Evolutionary conservation across 345 rosid genomes (phyloP).

Genomic region (Arabis hirsuta): DNA sequence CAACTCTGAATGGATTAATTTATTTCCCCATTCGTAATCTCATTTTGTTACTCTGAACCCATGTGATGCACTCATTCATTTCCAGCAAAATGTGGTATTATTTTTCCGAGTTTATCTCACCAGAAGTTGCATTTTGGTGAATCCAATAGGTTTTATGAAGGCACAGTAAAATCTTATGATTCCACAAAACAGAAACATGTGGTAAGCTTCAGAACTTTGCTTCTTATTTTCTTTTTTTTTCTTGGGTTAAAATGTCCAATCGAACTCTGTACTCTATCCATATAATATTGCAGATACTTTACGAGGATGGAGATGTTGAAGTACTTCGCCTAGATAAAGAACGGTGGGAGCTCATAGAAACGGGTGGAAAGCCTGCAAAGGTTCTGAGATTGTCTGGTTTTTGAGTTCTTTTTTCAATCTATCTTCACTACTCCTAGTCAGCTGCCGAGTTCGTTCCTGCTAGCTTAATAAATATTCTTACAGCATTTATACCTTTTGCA

Average conservation of each 20-base stretch:
- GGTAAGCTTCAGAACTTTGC: conserved; percentile 55
- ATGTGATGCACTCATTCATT: conserved; percentile 16
- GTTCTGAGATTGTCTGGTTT: conserved; percentile 44
- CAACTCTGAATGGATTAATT: not conserved
- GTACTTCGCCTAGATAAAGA: conserved; percentile 85
- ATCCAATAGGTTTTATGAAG: conserved; percentile 83
- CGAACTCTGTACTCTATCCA: conserved; percentile 5
- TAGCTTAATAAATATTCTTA: conserved; percentile 29
- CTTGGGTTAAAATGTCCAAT: conserved; percentile 21
- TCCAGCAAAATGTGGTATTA: conserved; percentile 16
- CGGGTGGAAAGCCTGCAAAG: conserved; percentile 65
- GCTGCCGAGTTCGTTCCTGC: not conserved
- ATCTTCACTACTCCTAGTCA: conserved; percentile 29
- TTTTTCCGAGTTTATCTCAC: conserved; percentile 21
- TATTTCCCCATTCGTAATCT: conserved; percentile 3
- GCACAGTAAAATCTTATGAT: conserved; percentile 89
- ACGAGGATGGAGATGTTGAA: conserved; percentile 96
- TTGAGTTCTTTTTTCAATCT: conserved; percentile 26
- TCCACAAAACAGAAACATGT: conserved; percentile 81
- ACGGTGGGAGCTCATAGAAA: conserved; percentile 83
- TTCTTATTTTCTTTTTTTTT: conserved; percentile 2
- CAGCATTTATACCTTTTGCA: conserved; percentile 43
- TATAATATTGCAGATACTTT: conserved; percentile 61
- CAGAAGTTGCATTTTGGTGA: conserved; percentile 24
- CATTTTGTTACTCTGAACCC: conserved; percentile 10